phyloP scores from a whole-genome alignment of 139 green algal genomes.

The Zygnema circumcarinatum region DNA sequence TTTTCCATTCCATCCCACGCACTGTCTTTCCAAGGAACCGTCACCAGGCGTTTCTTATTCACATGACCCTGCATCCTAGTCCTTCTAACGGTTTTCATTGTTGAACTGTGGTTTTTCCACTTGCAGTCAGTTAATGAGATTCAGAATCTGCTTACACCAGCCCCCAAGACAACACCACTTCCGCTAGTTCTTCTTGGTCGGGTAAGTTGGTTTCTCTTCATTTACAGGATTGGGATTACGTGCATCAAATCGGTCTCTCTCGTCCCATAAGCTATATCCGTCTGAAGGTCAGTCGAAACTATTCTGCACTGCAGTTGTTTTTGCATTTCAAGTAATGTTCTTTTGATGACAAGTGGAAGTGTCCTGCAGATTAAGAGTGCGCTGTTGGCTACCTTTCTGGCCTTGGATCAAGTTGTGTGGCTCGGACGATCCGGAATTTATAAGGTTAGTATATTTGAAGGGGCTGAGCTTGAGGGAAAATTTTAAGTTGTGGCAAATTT shows the following conservation, averaged over 20 bases:
- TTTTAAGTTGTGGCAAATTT: no score
- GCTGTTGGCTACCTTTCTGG: conserved; percentile 49
- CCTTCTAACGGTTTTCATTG: no score
- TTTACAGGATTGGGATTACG: neutral
- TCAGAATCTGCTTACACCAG: conserved; percentile 45
- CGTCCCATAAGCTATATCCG: neutral
- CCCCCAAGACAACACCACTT: conserved; percentile 48
- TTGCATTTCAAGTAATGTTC: neutral
- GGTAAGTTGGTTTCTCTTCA: conserved; percentile 35
- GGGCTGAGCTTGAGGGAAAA: no score
- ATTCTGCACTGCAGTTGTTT: neutral
- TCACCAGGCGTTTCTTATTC: no score
- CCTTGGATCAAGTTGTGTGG: conserved; percentile 54
- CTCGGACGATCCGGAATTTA: conserved; percentile 53
- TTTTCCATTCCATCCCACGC: no score
- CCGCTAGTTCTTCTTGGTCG: conserved; percentile 40
- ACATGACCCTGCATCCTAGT: no score
- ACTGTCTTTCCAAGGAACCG: no score
- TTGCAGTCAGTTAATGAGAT: conserved; percentile 58
- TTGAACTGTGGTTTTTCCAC: neutral
- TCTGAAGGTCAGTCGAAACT: neutral
- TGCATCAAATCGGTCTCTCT: neutral
- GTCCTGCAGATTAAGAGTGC: conserved; percentile 54
- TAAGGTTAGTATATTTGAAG: conserved; percentile 32
- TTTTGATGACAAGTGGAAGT: conserved; percentile 5